phyloP scores from a whole-genome alignment of 768 basidiomycete species.

The Auricularia auricula-judae region DNA sequence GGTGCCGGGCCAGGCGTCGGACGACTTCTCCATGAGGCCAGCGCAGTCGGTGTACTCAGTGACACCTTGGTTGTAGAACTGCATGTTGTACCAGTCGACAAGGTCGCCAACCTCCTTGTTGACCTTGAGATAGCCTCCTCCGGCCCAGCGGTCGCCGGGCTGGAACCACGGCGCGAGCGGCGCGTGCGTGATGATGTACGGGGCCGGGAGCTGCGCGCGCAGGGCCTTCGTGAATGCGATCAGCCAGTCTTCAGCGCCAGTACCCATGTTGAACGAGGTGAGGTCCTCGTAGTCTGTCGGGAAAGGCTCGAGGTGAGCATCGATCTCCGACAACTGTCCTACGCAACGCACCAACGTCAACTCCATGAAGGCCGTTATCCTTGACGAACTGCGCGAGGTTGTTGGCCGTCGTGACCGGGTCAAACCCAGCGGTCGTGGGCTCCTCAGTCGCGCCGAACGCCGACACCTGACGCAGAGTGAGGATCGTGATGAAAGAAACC shows the following conservation, averaged over 20 bases:
- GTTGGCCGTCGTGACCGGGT: constrained; percentile 1
- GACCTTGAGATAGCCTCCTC: constrained; percentile 31
- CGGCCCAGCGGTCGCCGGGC: constrained; percentile 18
- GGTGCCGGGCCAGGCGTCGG: constrained; percentile 19
- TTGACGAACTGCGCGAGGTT: constrained; percentile 7
- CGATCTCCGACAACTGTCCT: no score
- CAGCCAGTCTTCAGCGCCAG: constrained; percentile 41
- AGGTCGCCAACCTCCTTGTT: constrained; percentile 28
- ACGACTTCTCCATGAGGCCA: constrained; percentile 16
- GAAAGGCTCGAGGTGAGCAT: constrained; percentile 44
- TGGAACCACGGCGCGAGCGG: constrained; percentile 32
- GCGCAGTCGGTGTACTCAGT: constrained; percentile 8
- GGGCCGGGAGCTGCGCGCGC: constrained; percentile 18
- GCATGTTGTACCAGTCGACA: constrained; percentile 38
- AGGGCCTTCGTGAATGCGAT: constrained; percentile 26
- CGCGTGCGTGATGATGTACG: constrained; percentile 27
- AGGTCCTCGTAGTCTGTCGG: constrained; percentile 59
- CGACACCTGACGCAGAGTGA: constrained; percentile 22
- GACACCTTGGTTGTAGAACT: not conserved
- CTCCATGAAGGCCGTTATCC: constrained; percentile 10
- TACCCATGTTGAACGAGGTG: constrained; percentile 27
- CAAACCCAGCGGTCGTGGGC: constrained; percentile 6
- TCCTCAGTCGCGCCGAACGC: constrained; percentile 23
- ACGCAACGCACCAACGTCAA: not conserved
- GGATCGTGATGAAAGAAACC: not conserved